Conservation (phyloP, 495 filamentous ascomycete genomes). For the Platismatia glauca region DNA sequence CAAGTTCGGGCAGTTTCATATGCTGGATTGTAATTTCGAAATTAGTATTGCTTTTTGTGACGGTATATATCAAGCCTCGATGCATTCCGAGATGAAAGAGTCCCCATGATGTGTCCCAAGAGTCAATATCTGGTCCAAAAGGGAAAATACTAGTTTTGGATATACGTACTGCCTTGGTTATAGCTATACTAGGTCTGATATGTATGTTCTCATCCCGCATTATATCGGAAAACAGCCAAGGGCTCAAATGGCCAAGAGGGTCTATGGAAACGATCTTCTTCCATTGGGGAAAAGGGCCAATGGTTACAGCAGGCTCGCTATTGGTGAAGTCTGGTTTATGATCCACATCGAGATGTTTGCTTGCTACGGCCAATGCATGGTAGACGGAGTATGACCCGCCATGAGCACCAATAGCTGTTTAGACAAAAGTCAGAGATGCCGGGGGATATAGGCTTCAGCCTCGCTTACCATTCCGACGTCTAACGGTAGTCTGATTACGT, state of each 20-base stretch:
- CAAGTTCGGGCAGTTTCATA: slow-evolving; percentile 93
- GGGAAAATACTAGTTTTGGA: not conserved
- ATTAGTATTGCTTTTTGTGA: not conserved
- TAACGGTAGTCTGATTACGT: slow-evolving; percentile 62
- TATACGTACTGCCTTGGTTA: slow-evolving; percentile 58
- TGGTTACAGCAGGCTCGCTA: slow-evolving; percentile 78
- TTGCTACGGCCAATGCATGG: slow-evolving; percentile 86
- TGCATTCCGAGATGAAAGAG: not conserved
- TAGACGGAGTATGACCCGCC: slow-evolving; percentile 98
- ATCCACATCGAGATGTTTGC: slow-evolving; percentile 72
- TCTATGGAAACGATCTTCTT: slow-evolving; percentile 99
- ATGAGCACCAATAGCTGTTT: slow-evolving; percentile 62
- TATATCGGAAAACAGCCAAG: slow-evolving; percentile 64
- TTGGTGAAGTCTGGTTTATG: slow-evolving; percentile 93
- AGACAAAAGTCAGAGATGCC: slow-evolving; percentile 18
- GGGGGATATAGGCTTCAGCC: slow-evolving; percentile 19
- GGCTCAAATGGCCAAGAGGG: slow-evolving; percentile 80
- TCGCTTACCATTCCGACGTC: slow-evolving; percentile 68
- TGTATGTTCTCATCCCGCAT: slow-evolving; percentile 68
- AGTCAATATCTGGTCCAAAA: not conserved
- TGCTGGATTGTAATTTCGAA: slow-evolving; percentile 34
- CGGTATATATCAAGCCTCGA: not conserved
- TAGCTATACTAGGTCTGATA: slow-evolving; percentile 87
- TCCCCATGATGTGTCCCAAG: not conserved
- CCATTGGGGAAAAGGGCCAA: slow-evolving; percentile 88